These are phyloP conservation scores for sweet orange (Citrus sinensis) DNA, from an alignment of 345 rosid species.

Conservation along the genomic window DVS_A1.0 CM039162.1:28148501-28149000, in stretches of 20 bases:
- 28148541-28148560: background rate
- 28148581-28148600: background rate
- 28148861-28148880: background rate
- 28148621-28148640: background rate
- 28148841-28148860: background rate
- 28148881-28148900: background rate
- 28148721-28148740: background rate
- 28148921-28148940: background rate
- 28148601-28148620: background rate
- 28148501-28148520: constrained; percentile 70
- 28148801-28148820: background rate
- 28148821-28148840: background rate
- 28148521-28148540: constrained; percentile 47
- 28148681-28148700: background rate
- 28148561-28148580: background rate
- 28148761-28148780: background rate
- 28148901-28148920: background rate
- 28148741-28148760: background rate
- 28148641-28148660: background rate
- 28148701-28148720: background rate
- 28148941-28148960: constrained; percentile 64
- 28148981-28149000: constrained; percentile 61
- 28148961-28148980: constrained; percentile 61
- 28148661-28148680: background rate
- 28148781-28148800: background rate